A percentile compares a stretch with the other conserved stretches of the same genome.
These are phyloP conservation scores for Aspergillus glaucus DNA, from an alignment of 2,329 filamentous ascomycete species.

Conservation along the genomic window DNA sequence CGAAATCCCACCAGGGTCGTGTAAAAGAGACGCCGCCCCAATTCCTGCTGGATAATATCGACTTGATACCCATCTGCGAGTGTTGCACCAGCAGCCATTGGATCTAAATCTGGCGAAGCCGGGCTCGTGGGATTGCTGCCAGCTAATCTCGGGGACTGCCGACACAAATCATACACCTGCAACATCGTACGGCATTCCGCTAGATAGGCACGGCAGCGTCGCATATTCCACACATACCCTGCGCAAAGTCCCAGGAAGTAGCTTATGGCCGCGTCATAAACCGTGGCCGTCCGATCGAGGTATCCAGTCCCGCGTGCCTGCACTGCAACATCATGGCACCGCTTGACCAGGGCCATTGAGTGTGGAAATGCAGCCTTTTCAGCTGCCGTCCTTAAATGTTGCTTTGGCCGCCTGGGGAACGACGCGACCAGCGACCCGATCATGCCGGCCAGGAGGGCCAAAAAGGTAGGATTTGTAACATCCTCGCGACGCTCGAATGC, in stretches of 20 bases:
- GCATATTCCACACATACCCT: conserved; percentile 35
- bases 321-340: conserved; percentile 39
- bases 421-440: conserved; percentile 40
- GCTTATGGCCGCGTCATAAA: conserved; percentile 41
- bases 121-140: conserved; percentile 16
- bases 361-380: conserved; percentile 36
- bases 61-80: conserved; percentile 5
- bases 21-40: conserved; percentile 67
- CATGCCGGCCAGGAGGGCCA: conserved; percentile 42
- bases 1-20: conserved; percentile 70
- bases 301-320: conserved; percentile 41
- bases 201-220: conserved; percentile 37
- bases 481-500: conserved; percentile 40
- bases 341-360: conserved; percentile 37
- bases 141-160: conserved; percentile 12
- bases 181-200: conserved; percentile 39
- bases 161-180: conserved; percentile 35
- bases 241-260: conserved; percentile 39
- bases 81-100: conserved; percentile 4
- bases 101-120: conserved; percentile 15
- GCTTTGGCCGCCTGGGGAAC: conserved; percentile 39
- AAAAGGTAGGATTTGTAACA: conserved; percentile 34
- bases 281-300: conserved; percentile 35
- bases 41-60: conserved; percentile 38
- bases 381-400: conserved; percentile 33